Evolutionary conservation across 1,139 yeast genomes (phyloP).

Genomic region (Lizanozyma gosingica): DNA sequence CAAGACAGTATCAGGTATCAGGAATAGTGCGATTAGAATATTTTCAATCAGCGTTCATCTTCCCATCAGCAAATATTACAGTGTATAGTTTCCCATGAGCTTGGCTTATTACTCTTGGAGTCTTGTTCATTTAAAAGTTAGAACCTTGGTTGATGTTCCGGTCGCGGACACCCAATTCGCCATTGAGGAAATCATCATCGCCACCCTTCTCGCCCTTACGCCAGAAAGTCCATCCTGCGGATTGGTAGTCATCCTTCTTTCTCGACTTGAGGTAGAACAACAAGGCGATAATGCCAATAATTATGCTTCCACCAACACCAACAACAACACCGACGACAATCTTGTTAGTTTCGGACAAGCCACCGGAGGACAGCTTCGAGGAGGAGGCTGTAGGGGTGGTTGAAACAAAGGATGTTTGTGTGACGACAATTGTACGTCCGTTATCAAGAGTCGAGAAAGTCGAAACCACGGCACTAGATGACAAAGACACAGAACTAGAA

Average conservation of each 20-base stretch:
- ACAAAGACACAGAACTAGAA: conserved; percentile 8
- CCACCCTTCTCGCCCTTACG: conserved; percentile 38
- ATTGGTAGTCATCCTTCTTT: conserved; percentile 15
- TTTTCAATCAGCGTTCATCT: too few species aligned
- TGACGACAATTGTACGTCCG: conserved; percentile 32
- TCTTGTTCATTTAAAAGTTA: conserved; percentile 25
- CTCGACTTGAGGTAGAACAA: conserved; percentile 29
- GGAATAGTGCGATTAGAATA: too few species aligned
- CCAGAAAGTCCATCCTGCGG: conserved; percentile 45
- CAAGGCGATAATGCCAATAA: conserved; percentile 27
- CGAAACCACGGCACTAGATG: conserved; percentile 9
- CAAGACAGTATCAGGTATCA: too few species aligned
- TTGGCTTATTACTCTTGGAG: too few species aligned
- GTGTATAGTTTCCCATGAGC: too few species aligned
- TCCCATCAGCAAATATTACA: too few species aligned
- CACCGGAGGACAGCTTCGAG: conserved; percentile 13
- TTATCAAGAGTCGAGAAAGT: conserved; percentile 10
- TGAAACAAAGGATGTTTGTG: conserved; percentile 24
- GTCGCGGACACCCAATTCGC: conserved; percentile 46
- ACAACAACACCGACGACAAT: conserved; percentile 45
- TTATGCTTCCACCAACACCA: conserved; percentile 40
- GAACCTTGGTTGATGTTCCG: conserved; percentile 38
- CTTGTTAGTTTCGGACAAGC: conserved; percentile 35
- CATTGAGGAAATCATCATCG: conserved; percentile 51
- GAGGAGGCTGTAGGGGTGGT: conserved; percentile 12